These are phyloP conservation scores for Metschnikowia borealis DNA, from an alignment of 805 yeast genomes.

Conservation along the genomic window DNA sequence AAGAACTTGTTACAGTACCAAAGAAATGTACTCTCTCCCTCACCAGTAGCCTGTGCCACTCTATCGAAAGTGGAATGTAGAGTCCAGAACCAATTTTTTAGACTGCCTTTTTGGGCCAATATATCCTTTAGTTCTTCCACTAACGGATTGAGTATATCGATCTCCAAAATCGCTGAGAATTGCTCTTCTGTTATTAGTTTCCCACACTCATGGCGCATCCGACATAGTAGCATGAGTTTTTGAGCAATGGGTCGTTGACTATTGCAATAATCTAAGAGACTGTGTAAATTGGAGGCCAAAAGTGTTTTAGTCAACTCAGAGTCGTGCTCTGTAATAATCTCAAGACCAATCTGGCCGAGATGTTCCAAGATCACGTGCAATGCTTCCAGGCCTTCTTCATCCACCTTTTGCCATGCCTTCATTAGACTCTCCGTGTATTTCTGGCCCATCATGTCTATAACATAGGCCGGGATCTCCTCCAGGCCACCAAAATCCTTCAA, in stretches of 20 bases:
- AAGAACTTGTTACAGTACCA: constrained; percentile 13
- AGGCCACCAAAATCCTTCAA: constrained; percentile 6
- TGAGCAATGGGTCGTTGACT: neutral
- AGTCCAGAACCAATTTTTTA: constrained; percentile 21
- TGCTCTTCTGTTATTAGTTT: constrained; percentile 6
- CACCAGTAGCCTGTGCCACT: neutral
- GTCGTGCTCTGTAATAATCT: neutral
- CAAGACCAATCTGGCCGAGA: neutral
- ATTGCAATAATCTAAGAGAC: neutral
- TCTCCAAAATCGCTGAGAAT: constrained; percentile 24
- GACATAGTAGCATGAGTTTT: neutral
- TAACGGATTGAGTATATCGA: constrained; percentile 35
- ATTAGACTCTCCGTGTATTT: constrained; percentile 2
- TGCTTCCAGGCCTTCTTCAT: neutral
- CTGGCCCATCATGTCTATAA: constrained; percentile 6
- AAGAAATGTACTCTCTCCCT: neutral
- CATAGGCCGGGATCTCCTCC: neutral
- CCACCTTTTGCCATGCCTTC: neutral
- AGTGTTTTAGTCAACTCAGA: neutral
- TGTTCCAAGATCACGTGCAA: neutral
- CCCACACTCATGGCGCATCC: neutral
- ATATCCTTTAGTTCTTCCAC: neutral
- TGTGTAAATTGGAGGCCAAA: neutral
- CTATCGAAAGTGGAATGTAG: constrained; percentile 20
- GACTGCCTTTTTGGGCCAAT: neutral